Evolutionary conservation across 1,139 yeast genomes (phyloP), one percentile per base, ranked within the genome.

Genomic region (Fermentozyma sake): DNA sequence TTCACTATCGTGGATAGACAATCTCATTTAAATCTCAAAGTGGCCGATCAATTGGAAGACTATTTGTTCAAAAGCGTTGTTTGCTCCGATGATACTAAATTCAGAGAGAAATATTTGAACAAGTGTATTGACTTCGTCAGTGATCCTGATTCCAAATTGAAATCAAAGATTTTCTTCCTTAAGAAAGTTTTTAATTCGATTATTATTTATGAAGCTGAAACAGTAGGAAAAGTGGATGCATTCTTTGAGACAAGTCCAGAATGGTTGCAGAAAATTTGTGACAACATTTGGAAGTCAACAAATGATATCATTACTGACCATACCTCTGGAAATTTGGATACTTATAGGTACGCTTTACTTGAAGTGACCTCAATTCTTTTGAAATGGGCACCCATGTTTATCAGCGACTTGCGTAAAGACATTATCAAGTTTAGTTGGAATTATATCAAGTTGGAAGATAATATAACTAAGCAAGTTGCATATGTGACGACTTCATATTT

Each of bases 381-480:
- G 22, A 80, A 79, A 45, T 71, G 77, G 57, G 80, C 86, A 2
- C 76, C 95, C 0, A 53, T 61, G 1, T 53, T 68, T 13, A 68
- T 86, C 11, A 61, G 72, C 6, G 80, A 75, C n/a, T 71, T 76
- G 39, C 71, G 87, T 26, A 91, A 87, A 46, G 96, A 87, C 43
- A 76, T 91, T 24, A 85, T 91, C 55, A 87, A 86, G 51, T 91
- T 89, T 58, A 84, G 91, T 41, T 93, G 98, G 98, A 84, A 84
- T 42, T 85, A 80, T 47, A 82, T 91, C 47, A 86, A 86, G 43
- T 60, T 89, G 24, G 97, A 89, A 40, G 99, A 93, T 48, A 75
- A 79, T 33, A 76, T 87, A 29, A 79, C 95, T 22, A 93, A 93
- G 50, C 96, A 87, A 44, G 85, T 93, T 4, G 97, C 97, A 0